phyloP scores from a whole-genome alignment of 768 basidiomycete genomes.

The Dentipellis sp. region DNA sequence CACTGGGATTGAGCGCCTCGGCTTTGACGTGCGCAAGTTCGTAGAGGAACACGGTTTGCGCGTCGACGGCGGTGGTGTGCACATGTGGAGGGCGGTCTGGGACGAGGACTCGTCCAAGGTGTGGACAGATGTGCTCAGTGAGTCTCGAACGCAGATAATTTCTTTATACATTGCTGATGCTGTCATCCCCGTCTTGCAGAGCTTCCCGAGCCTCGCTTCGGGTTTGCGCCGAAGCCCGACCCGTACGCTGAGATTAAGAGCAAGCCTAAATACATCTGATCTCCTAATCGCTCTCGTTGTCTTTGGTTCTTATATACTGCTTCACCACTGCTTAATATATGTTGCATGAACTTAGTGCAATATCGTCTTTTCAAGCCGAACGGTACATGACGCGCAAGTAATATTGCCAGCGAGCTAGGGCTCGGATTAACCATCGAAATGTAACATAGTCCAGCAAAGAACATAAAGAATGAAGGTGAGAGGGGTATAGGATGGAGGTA shows the following conservation, averaged over 20 bases:
- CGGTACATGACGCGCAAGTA: too few relatives aligned
- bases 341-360: too few relatives aligned
- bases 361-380: too few relatives aligned
- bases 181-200: constrained; percentile 20
- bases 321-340: too few relatives aligned
- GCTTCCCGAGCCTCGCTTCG: constrained; percentile 47
- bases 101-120: constrained; percentile 53
- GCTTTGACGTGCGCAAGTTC: constrained; percentile 65
- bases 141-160: constrained; percentile 23
- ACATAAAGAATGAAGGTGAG: too few relatives aligned
- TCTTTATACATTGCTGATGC: background rate
- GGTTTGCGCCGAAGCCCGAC: constrained; percentile 41
- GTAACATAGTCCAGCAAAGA: too few relatives aligned
- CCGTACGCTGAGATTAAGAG: constrained; percentile 44
- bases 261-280: constrained; percentile 4
- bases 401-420: too few relatives aligned
- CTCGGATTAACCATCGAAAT: too few relatives aligned
- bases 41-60: constrained; percentile 33
- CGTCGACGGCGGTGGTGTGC: constrained; percentile 59
- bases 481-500: too few relatives aligned
- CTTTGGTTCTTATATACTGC: too few relatives aligned
- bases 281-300: too few relatives aligned
- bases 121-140: constrained; percentile 59
- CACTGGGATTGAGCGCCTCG: constrained; percentile 30
- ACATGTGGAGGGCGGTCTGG: constrained; percentile 84